A percentile compares a stretch with the other conserved stretches of the same genome.
Evolutionary conservation across 805 yeast species (phyloP).

Genomic region (Spathaspora sp.): DNA sequence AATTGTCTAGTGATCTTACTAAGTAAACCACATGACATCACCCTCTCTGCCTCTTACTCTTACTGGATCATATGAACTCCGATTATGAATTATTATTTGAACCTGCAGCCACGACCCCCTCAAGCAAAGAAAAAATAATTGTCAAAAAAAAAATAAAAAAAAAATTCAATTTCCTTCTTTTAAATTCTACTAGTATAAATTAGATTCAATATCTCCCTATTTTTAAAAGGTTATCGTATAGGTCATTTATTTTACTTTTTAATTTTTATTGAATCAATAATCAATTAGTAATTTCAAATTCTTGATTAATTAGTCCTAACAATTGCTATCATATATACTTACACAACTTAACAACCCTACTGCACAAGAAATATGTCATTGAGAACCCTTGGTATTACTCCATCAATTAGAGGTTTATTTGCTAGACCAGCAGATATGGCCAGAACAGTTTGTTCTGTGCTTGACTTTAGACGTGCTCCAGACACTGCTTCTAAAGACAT

Average conservation of each 20-base stretch:
- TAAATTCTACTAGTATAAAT: not conserved
- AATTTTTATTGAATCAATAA: not conserved
- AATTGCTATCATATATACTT: not conserved
- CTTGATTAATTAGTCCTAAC: not conserved
- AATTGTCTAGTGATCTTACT: too few relatives aligned
- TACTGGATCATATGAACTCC: not conserved
- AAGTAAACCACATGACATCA: too few relatives aligned
- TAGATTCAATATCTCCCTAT: not conserved
- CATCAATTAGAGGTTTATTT: slow-evolving; percentile 34
- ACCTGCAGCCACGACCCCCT: not conserved
- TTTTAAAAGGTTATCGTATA: not conserved
- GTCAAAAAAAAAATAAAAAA: too few relatives aligned
- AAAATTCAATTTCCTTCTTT: not conserved
- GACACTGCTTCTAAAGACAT: slow-evolving; percentile 46
- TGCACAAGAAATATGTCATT: slow-evolving; percentile 27
- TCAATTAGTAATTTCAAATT: not conserved
- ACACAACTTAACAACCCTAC: not conserved
- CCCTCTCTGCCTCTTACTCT: too few relatives aligned
- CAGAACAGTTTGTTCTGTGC: slow-evolving; percentile 37
- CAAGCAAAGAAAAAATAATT: not conserved
- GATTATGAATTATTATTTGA: not conserved
- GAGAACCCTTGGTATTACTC: slow-evolving; percentile 37
- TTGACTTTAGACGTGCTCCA: slow-evolving; percentile 55
- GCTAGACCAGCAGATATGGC: slow-evolving; percentile 25
- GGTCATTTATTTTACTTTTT: not conserved